These are phyloP conservation scores for Pittosporum tobira DNA, from an alignment of 129 eudicot species.

Conservation along the genomic window DNA sequence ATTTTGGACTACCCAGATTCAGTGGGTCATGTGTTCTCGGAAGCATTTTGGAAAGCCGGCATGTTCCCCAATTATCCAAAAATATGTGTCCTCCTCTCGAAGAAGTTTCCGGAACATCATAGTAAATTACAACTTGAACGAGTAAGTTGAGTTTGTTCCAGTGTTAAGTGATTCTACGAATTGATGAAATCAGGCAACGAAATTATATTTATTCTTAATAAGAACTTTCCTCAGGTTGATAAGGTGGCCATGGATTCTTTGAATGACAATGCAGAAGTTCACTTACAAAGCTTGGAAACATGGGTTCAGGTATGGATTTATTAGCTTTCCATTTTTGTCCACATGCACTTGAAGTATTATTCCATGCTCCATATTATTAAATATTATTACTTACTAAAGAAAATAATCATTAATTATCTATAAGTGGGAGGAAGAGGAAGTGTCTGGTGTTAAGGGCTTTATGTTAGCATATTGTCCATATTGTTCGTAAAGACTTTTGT, in stretches of 20 bases:
- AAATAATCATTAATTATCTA: too few relatives aligned
- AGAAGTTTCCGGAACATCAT: slow-evolving; percentile 96
- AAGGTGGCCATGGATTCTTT: slow-evolving; percentile 83
- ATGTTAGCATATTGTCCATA: neutral
- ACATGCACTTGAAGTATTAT: too few relatives aligned
- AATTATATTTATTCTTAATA: slow-evolving; percentile 3
- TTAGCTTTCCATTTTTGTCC: neutral
- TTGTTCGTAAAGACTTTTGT: neutral
- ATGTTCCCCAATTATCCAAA: slow-evolving; percentile 84
- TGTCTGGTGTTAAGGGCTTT: neutral
- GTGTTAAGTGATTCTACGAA: neutral
- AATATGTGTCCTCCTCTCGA: slow-evolving; percentile 62
- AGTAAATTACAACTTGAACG: slow-evolving; percentile 90
- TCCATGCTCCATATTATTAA: too few relatives aligned
- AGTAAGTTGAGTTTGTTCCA: slow-evolving; percentile 38
- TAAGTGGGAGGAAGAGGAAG: neutral
- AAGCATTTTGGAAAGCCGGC: slow-evolving; percentile 88
- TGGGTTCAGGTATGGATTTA: slow-evolving; percentile 74
- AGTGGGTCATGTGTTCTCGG: slow-evolving; percentile 59
- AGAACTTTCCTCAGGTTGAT: slow-evolving; percentile 51
- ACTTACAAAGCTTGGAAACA: slow-evolving; percentile 91
- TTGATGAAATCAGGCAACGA: neutral
- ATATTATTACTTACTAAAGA: too few relatives aligned
- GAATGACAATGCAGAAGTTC: slow-evolving; percentile 82
- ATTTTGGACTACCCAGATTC: slow-evolving; percentile 91